phyloP scores from a whole-genome alignment of 2,329 filamentous ascomycete genomes.

The Paraphaeosphaeria minitans region DNA sequence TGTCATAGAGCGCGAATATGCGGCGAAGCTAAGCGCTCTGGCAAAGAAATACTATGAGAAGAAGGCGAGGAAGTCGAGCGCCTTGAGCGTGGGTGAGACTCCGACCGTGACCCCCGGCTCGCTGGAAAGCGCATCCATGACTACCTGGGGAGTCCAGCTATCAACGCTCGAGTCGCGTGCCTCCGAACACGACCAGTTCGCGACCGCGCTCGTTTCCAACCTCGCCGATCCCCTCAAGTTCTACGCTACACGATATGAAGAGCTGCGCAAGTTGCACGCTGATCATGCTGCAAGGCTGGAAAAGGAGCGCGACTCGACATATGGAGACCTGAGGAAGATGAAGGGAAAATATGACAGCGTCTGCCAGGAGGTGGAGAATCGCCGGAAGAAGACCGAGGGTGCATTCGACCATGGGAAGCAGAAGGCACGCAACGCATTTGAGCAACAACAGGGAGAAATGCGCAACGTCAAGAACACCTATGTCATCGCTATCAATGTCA shows the following conservation, averaged over 20 bases:
- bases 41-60: slow-evolving; percentile 98
- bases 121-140: slow-evolving; percentile 93
- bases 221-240: slow-evolving; percentile 87
- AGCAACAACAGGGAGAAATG: slow-evolving; percentile 93
- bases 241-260: slow-evolving; percentile 78
- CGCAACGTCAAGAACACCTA: slow-evolving; percentile 99
- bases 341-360: slow-evolving; percentile 92
- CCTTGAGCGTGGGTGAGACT: slow-evolving; percentile 89
- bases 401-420: slow-evolving; percentile 84
- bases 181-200: slow-evolving; percentile 85
- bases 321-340: slow-evolving; percentile 82
- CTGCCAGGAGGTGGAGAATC: slow-evolving; percentile 93
- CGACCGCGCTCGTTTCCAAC: slow-evolving; percentile 75
- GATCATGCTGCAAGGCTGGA: slow-evolving; percentile 90
- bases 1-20: slow-evolving; percentile 95
- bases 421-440: slow-evolving; percentile 89
- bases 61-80: slow-evolving; percentile 87
- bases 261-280: slow-evolving; percentile 85
- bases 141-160: slow-evolving; percentile 94
- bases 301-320: slow-evolving; percentile 83
- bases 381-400: slow-evolving; percentile 91
- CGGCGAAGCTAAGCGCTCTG: slow-evolving; percentile 80
- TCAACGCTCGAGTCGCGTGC: slow-evolving; percentile 87
- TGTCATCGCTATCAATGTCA: slow-evolving; percentile 92
- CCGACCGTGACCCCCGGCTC: slow-evolving; percentile 93